Evolutionary conservation across 371 early-diverging fungal genomes (phyloP).

Genomic region (Blakeslea trispora): DNA sequence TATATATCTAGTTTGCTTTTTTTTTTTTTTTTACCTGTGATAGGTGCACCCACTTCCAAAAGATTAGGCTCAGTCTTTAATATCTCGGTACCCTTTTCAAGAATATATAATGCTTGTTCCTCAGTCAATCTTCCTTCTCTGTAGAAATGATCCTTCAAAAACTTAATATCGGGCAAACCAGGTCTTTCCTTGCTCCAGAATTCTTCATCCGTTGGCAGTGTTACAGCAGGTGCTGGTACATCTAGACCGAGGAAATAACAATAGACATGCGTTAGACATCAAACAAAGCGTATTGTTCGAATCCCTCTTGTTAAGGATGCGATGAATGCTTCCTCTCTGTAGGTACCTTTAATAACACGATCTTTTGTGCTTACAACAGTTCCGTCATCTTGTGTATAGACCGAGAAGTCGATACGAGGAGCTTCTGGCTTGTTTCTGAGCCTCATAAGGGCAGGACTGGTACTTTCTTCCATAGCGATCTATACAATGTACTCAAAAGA

Average conservation of each 20-base stretch:
- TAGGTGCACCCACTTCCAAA: conserved; percentile 85
- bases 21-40: conserved; percentile 11
- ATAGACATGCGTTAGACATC: background rate
- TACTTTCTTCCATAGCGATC: conserved; percentile 10
- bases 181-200: conserved; percentile 65
- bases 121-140: conserved; percentile 91
- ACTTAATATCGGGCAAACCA: conserved; percentile 80
- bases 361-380: conserved; percentile 75
- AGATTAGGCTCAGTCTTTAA: conserved; percentile 84
- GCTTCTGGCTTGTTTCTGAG: conserved; percentile 32
- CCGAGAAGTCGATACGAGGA: conserved; percentile 67
- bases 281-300: background rate
- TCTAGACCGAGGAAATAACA: conserved; percentile 1
- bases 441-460: conserved; percentile 28
- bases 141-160: conserved; percentile 88
- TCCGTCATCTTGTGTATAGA: conserved; percentile 80
- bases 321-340: no score
- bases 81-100: conserved; percentile 78
- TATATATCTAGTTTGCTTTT: background rate
- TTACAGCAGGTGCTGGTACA: conserved; percentile 59
- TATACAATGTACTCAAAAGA: background rate
- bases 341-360: conserved; percentile 72
- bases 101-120: conserved; percentile 89
- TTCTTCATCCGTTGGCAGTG: conserved; percentile 55
- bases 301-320: background rate